Evolutionary conservation across 2,329 filamentous ascomycete genomes (phyloP), one percentile per base, ranked within the genome.

Genomic region (Penicillium capsulatum): DNA sequence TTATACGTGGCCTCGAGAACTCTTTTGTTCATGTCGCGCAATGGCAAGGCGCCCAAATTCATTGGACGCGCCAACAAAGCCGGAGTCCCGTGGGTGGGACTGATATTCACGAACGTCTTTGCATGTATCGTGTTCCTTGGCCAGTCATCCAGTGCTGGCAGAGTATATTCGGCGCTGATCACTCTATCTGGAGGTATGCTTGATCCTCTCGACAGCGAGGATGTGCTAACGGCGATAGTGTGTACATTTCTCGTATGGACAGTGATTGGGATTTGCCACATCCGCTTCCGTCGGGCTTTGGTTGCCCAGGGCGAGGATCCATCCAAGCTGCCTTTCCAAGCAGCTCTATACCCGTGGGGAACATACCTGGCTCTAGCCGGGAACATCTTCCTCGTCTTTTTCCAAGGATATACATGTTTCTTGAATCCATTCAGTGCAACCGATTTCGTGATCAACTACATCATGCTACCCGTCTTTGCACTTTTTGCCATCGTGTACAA

Each of bases 1-100:
- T 83, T 90, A 45, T 90, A 89, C 60, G 86, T 90, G 50, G 80
- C 80, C 31, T 85, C 82, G 3, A 77, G 86, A 15, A 89, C 84
- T 0, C 65, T 91, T 1, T 67, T 89, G 0, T 88, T 80, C 67
- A 85, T 90, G 79, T 83, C 83, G 0, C 81, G 86, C 53, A 79
- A 80, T 31, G 72, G 77, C 32, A 86, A 85, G 61, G 86, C 85
- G 0, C 86, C 86, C 0, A 68, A 64, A 14, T 75, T 90, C 52
- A 70, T 90, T 2, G 82, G 81, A 29, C 78, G 76, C 61, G 86
- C 84, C 2, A 79, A 83, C 59, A 68, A 67, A 16, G 72, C 77
- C 10, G 85, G 85, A 17, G 73, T 77, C 0, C 76, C 76, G 0
- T 65, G 75, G 76, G 53, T 76, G 61, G 61, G 84, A 63, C 52